Evolutionary conservation across 768 basidiomycete species (phyloP).

Genomic region (Solioccasus polychromus): DNA sequence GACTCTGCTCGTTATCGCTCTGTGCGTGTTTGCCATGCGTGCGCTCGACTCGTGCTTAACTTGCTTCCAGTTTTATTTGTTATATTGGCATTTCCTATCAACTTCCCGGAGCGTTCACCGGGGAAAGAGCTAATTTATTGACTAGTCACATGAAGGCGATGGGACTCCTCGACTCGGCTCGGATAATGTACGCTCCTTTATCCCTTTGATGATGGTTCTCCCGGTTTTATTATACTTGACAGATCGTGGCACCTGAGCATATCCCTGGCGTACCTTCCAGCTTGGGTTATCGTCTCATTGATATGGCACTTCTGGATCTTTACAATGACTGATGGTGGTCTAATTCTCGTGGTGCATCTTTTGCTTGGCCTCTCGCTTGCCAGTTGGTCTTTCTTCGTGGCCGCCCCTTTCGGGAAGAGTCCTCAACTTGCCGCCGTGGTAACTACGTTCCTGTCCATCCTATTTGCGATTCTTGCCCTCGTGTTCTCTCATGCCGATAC

Average conservation of each 20-base stretch:
- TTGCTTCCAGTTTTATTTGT: slow-evolving; percentile 51
- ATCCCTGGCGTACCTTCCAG: slow-evolving; percentile 68
- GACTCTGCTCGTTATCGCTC: slow-evolving; percentile 59
- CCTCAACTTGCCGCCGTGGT: slow-evolving; percentile 68
- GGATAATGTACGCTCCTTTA: slow-evolving; percentile 46
- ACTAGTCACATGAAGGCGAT: slow-evolving; percentile 78
- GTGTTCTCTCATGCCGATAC: slow-evolving; percentile 44
- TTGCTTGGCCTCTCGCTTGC: slow-evolving; percentile 65
- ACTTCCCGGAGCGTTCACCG: slow-evolving; percentile 65
- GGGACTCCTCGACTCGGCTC: slow-evolving; percentile 71
- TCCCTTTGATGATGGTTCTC: background rate
- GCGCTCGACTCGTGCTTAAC: background rate
- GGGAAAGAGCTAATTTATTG: slow-evolving; percentile 60
- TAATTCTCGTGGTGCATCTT: slow-evolving; percentile 64
- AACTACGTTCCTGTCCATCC: slow-evolving; percentile 61
- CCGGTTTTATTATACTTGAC: background rate
- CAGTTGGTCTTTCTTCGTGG: slow-evolving; percentile 70
- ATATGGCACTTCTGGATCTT: slow-evolving; percentile 72
- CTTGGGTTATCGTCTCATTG: slow-evolving; percentile 67
- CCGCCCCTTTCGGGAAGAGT: slow-evolving; percentile 68
- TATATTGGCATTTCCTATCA: slow-evolving; percentile 78
- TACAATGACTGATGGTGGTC: slow-evolving; percentile 50
- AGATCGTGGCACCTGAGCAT: slow-evolving; percentile 67
- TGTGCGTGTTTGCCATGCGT: slow-evolving; percentile 40
- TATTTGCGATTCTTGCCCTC: slow-evolving; percentile 66